Base-by-base conservation (phyloP, 2,329 filamentous ascomycete genomes). In the Plenodomus biglobosus region DNA sequence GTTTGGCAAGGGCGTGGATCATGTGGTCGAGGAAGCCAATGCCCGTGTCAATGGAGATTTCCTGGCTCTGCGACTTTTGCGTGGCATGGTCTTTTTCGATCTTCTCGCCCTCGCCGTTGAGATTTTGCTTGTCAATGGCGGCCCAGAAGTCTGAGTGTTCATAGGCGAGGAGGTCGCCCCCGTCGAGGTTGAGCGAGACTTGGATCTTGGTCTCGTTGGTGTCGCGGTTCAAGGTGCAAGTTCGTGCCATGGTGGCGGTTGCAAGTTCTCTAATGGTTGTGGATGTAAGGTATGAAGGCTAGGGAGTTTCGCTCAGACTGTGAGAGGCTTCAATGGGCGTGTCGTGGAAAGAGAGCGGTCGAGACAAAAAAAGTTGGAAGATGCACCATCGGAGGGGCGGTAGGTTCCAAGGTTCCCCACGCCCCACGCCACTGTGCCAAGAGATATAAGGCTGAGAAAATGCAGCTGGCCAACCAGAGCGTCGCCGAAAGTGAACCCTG, bases 11-110 rank as follows among this genome's bases (percentile, higher is more conserved):
- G 5, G 94, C 94, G 75, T 99, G 94, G 42, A 97, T 82, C 92
- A 99, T 97, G 79, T 99, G 94, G 77, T 99, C 94, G 47, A 99
- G 80, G 75, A 99, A 99, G 50, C 94, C 94, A 73, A 99, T 95
- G 57, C 94, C 94, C 0, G 92, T 96, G 79, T 90, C 86, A 59
- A 97, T 81, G 68, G 84, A 84, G 70, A 97, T 96, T 52, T 84
- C 85, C 74, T 97, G 94, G 36, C 86, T 88, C 60, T 87, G 85
- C 61, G 88, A 92, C 56, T 85, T 79, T 75, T 99, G 92, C 1
- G 86, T 86, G 22, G 94, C 92, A 71, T 99, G 94, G 47, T 80
- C 79, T 50, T 82, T 82, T 44, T 73, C 68, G 19, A 62, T 42
- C 42, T 63, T 63, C 37, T 63, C 58, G 42, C 58, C 59, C 34